These are phyloP conservation scores for Trichocomaceae sp. DNA, from an alignment of 2,329 filamentous ascomycete species.

Conservation along the genomic window DNA sequence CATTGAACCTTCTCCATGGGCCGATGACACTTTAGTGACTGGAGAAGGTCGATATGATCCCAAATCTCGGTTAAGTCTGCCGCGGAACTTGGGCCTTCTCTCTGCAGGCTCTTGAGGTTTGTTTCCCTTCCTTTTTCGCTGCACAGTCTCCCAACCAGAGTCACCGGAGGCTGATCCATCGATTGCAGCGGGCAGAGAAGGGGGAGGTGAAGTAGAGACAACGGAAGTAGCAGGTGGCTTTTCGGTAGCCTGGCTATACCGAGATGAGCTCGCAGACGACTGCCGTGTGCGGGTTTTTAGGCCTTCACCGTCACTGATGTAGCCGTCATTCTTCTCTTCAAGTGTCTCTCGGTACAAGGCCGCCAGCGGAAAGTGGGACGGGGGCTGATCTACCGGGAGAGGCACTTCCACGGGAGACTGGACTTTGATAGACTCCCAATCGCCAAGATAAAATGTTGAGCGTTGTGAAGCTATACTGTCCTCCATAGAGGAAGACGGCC, in stretches of 20 bases:
- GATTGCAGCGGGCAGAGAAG: slow-evolving; percentile 9
- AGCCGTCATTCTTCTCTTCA: slow-evolving; percentile 26
- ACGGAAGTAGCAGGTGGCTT: slow-evolving; percentile 16
- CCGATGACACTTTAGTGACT: slow-evolving; percentile 21
- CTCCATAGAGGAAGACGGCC: slow-evolving; percentile 35
- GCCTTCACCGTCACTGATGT: slow-evolving; percentile 30
- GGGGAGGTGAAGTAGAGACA: slow-evolving; percentile 10
- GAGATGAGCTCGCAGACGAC: slow-evolving; percentile 25
- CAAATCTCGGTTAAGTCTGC: slow-evolving; percentile 6
- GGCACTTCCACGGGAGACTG: slow-evolving; percentile 32
- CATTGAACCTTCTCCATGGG: slow-evolving; percentile 27
- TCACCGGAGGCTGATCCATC: slow-evolving; percentile 11
- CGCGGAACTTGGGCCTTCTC: slow-evolving; percentile 9
- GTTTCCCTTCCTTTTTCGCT: slow-evolving; percentile 14
- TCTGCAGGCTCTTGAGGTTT: slow-evolving; percentile 12
- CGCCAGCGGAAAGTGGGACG: slow-evolving; percentile 26
- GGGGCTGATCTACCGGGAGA: slow-evolving; percentile 14
- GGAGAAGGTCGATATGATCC: slow-evolving; percentile 20
- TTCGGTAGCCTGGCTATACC: slow-evolving; percentile 25
- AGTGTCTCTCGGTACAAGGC: slow-evolving; percentile 27
- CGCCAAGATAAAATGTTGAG: slow-evolving; percentile 29
- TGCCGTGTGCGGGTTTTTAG: slow-evolving; percentile 13
- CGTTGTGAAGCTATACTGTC: slow-evolving; percentile 27
- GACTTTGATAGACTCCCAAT: slow-evolving; percentile 22
- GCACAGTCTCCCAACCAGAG: slow-evolving; percentile 30